phyloP scores from a whole-genome alignment of 306 rosid species.

The Betula pendula region DNA sequence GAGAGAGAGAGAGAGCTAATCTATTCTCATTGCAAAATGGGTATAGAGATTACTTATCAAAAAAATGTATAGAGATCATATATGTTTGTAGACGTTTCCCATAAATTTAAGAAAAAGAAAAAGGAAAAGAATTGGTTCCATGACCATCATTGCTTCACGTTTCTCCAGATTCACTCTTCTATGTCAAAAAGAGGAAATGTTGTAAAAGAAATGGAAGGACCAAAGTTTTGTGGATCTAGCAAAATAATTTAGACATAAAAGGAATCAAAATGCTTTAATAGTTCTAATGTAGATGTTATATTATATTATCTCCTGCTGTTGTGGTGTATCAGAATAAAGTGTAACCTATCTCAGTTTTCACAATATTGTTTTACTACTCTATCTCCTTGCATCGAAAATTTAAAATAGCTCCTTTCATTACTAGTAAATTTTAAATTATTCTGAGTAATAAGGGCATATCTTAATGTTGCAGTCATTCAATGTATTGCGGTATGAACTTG shows the following conservation, averaged over 20 bases:
- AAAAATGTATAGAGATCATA: too few species aligned
- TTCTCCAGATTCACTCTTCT: too few species aligned
- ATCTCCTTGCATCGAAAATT: neutral
- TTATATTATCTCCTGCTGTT: neutral
- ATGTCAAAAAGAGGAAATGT: neutral
- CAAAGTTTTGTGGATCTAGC: neutral
- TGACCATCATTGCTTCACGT: too few species aligned
- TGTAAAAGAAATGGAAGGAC: neutral
- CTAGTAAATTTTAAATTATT: slow-evolving; percentile 24
- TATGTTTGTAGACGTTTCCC: too few species aligned
- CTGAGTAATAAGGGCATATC: slow-evolving; percentile 24
- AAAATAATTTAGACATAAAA: too few species aligned
- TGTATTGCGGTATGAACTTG: slow-evolving; percentile 53
- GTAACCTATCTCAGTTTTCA: neutral
- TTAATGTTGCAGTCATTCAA: slow-evolving; percentile 58
- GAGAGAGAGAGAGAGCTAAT: too few species aligned
- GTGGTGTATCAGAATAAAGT: neutral
- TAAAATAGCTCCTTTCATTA: slow-evolving; percentile 20
- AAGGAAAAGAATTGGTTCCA: too few species aligned
- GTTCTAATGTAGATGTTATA: neutral
- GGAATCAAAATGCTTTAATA: neutral
- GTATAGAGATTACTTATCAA: too few species aligned
- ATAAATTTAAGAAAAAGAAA: too few species aligned
- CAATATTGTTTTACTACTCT: neutral
- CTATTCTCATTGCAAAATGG: too few species aligned